These are phyloP conservation scores for Neofusicoccum cordaticola DNA, from an alignment of 2,329 filamentous ascomycete genomes.

Conservation along the genomic window DNA sequence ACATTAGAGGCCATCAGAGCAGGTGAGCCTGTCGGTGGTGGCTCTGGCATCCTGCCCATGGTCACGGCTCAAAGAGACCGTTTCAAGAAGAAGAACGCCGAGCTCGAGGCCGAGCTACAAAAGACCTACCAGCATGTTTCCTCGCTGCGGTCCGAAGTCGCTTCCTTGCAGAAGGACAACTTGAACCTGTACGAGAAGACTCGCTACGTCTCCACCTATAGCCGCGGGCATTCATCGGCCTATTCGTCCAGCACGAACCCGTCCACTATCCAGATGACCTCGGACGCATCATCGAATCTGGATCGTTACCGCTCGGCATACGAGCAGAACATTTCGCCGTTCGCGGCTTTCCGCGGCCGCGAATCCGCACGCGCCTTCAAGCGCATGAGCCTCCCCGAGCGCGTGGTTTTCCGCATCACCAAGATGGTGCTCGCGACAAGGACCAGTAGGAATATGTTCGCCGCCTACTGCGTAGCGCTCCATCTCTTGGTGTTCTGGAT, in stretches of 20 bases:
- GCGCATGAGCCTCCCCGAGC: slow-evolving; percentile 87
- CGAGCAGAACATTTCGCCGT: slow-evolving; percentile 92
- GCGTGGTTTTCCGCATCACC: slow-evolving; percentile 85
- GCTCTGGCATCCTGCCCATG: slow-evolving; percentile 93
- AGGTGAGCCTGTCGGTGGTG: slow-evolving; percentile 68
- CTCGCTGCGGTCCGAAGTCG: slow-evolving; percentile 83
- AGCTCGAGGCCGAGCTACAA: slow-evolving; percentile 86
- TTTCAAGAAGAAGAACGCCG: slow-evolving; percentile 92
- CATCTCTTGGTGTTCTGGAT: slow-evolving; percentile 85
- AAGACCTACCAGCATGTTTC: slow-evolving; percentile 80
- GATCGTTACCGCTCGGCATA: slow-evolving; percentile 90
- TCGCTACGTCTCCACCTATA: slow-evolving; percentile 92
- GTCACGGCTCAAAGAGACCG: slow-evolving; percentile 95
- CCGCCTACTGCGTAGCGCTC: slow-evolving; percentile 82
- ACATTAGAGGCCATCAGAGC: slow-evolving; percentile 56
- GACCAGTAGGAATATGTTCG: slow-evolving; percentile 90
- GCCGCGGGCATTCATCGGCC: slow-evolving; percentile 59
- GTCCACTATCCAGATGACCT: slow-evolving; percentile 63
- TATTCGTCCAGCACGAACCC: slow-evolving; percentile 69
- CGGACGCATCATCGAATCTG: slow-evolving; percentile 60
- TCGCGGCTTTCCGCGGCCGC: slow-evolving; percentile 90
- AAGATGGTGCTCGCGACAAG: slow-evolving; percentile 86
- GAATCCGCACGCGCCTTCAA: slow-evolving; percentile 89
- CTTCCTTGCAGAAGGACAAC: slow-evolving; percentile 92
- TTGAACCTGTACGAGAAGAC: slow-evolving; percentile 96